These are phyloP conservation scores for Rosa hybrid DNA, from an alignment of 331 rosid species.

Conservation along the genomic window DNA sequence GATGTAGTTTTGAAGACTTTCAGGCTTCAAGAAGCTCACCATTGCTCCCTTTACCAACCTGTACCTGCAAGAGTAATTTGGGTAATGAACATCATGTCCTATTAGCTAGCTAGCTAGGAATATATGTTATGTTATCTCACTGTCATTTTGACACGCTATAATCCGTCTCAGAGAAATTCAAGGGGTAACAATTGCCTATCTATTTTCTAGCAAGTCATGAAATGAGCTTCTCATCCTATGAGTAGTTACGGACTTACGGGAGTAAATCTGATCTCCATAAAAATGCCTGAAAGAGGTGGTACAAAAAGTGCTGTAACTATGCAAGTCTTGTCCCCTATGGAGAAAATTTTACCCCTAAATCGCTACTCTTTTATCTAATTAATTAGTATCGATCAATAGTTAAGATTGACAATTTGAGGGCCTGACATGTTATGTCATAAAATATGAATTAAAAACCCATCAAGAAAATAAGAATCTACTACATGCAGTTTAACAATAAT, in stretches of 20 bases:
- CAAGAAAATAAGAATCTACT: too few species aligned
- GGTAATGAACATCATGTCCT: background rate
- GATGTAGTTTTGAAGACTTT: conserved; percentile 47
- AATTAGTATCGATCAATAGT: background rate
- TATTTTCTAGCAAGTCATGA: background rate
- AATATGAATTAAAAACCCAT: too few species aligned
- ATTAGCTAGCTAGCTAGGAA: background rate
- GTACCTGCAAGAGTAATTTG: conserved; percentile 17
- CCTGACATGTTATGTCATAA: too few species aligned
- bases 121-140: background rate
- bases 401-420: background rate
- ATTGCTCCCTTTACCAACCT: conserved; percentile 39
- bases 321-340: too few species aligned
- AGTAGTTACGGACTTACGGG: too few species aligned
- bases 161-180: background rate
- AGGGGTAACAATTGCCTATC: background rate
- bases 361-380: background rate
- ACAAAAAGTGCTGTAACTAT: too few species aligned
- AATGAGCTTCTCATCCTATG: too few species aligned
- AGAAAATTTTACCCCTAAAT: background rate
- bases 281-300: too few species aligned
- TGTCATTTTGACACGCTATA: background rate
- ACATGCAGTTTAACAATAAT: too few species aligned
- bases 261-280: too few species aligned
- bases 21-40: conserved; percentile 53